A percentile compares a stretch with the other conserved stretches of the same genome.
Conservation (phyloP, 2,329 filamentous ascomycete genomes). For the Aureobasidium subglaciale region DNA sequence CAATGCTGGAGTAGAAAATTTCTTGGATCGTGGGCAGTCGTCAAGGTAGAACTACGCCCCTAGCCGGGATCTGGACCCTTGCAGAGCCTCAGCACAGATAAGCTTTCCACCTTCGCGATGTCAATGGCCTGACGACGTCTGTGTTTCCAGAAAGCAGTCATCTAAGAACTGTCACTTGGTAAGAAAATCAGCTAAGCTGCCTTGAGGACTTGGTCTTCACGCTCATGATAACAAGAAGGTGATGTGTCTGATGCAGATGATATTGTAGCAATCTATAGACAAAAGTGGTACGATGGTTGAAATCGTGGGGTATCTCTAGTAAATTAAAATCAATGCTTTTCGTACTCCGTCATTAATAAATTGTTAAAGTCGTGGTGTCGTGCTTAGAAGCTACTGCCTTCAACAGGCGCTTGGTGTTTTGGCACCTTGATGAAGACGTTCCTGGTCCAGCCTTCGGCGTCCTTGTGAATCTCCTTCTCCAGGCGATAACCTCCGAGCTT, state of each 20-base stretch:
- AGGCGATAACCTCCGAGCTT: slow-evolving; percentile 34
- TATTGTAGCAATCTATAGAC: background rate
- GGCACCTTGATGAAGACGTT: slow-evolving; percentile 17
- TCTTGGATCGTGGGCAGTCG: background rate
- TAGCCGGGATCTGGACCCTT: background rate
- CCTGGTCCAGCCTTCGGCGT: slow-evolving; percentile 35
- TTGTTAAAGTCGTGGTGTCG: slow-evolving; percentile 9
- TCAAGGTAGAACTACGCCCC: background rate
- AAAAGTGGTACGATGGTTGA: slow-evolving; percentile 9
- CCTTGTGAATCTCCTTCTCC: slow-evolving; percentile 25
- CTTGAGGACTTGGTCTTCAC: too few species aligned
- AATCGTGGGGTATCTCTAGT: slow-evolving; percentile 12
- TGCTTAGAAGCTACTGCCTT: background rate
- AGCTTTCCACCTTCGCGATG: too few species aligned
- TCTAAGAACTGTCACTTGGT: too few species aligned
- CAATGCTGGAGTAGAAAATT: background rate
- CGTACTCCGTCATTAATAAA: slow-evolving; percentile 7
- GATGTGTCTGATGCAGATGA: background rate
- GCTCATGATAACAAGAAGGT: background rate
- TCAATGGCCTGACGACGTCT: too few species aligned
- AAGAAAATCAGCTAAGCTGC: too few species aligned
- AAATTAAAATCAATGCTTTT: slow-evolving; percentile 10
- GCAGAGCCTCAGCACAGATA: background rate
- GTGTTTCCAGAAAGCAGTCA: too few species aligned
- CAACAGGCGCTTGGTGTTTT: background rate